Evolutionary conservation across 2,329 filamentous ascomycete species (phyloP).

Genomic region (Calycina herbarum): DNA sequence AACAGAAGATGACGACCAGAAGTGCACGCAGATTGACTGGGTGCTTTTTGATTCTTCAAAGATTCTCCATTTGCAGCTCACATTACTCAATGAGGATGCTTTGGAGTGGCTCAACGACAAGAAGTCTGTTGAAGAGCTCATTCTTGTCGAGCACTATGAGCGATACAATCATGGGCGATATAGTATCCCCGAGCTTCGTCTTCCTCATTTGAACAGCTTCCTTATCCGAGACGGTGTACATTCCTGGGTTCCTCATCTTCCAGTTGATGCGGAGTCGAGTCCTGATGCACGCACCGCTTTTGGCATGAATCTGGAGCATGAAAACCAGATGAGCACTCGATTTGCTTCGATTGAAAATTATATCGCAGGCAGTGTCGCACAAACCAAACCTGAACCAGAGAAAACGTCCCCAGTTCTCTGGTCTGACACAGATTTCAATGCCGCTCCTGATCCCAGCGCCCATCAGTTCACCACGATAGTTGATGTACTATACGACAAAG

Average conservation of each 20-base stretch:
- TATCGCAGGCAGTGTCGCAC: not conserved
- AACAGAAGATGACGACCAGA: not conserved
- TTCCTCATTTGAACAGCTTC: constrained; percentile 17
- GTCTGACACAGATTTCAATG: not conserved
- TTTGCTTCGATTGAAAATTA: not conserved
- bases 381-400: not conserved
- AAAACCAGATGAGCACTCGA: not conserved
- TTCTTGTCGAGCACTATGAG: constrained; percentile 18
- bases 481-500: constrained; percentile 15
- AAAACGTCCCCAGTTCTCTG: not conserved
- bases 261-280: not conserved
- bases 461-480: constrained; percentile 11
- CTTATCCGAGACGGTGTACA: constrained; percentile 10
- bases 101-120: constrained; percentile 13
- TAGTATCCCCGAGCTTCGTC: constrained; percentile 14
- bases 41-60: constrained; percentile 5
- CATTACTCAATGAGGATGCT: constrained; percentile 8
- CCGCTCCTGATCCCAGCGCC: not conserved
- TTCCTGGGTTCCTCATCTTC: not conserved
- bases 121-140: constrained; percentile 16
- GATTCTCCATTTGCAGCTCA: constrained; percentile 12
- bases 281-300: not conserved
- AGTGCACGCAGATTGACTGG: constrained; percentile 11
- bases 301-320: not conserved
- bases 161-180: constrained; percentile 12